Evolutionary conservation across 164 flowering plant species (phyloP), one percentile per base, ranked within the genome.

Genomic region (Piper longum): DNA sequence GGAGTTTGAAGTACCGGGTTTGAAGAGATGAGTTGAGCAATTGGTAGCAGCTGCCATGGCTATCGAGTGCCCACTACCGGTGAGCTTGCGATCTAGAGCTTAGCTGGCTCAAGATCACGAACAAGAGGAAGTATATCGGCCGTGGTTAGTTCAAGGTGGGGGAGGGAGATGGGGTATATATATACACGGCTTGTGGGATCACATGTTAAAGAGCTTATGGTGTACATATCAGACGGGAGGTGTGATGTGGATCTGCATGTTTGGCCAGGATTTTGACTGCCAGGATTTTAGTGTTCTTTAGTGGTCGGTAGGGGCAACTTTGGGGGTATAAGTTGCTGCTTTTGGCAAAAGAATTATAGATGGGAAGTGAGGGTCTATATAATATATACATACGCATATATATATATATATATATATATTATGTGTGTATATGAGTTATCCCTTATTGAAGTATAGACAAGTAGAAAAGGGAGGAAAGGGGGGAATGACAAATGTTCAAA

Each of bases 241-340:
- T 26, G 36, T 26, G 36, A 26, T 2, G 36, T 26, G 36, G 7
- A 18, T 45, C 58, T 54, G 69, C 75, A 72, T 72, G 75, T 72
- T 69, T 68, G 67, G 75, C 75, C 59, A 72, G 75, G 75, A 62
- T 72, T 48, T 72, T 71, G 75, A 72, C 75, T 62, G 69, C 36
- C 26, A 17, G 55, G 52, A 52, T 54, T 16, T 11, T 40, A 42
- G 43, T 48, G 40, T 64, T 43, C 5, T 64, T 60, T 60, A 43
- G 52, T 72, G 75, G 75, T 65, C 71, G 75, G 74, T 72, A 57
- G 60, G 41, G 41, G 8, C 18, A 8, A 26, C 36, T 26, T 2
- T 26, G 60, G 41, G 41, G 41, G 14, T 16, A n/a, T 19, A 14
- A 57, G 14, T 57, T 57, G 60, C 60, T 42, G 60, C 60, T 19